Base-by-base conservation (phyloP, 495 filamentous ascomycete genomes). In the Penicillium taxi region DNA sequence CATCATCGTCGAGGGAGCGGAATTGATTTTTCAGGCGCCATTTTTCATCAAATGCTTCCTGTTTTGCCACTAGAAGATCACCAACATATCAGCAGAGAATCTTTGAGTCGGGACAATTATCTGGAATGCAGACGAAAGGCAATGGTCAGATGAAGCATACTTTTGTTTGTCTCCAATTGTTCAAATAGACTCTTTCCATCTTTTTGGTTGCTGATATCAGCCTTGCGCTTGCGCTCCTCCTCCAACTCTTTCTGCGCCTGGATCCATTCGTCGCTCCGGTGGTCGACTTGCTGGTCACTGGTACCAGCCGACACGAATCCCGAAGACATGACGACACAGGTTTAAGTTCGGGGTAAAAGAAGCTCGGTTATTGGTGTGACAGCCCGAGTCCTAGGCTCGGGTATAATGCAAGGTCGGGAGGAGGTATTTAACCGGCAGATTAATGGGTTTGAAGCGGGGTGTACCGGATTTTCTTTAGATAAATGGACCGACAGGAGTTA, bases 41-140 rank as follows among this genome's bases (percentile, higher is more conserved):
- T 45, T 83, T 81, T 60, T 98, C 93, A 59, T 95, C 90, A 59
- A 96, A 94, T 33, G 86, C 87, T 52, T 94, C 89, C 64, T 96
- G 87, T 61, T 96, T 96, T 45, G 86, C 86, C 55, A 84, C 87
- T 91, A 44, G 15, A 44, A n/a, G n/a, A 49, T 56, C 56, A 58
- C 54, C 62, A 59, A 69, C 62, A 75, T 72, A 69, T 79, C 42
- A 80, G 72, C 52, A 50, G n/a, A n/a, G n/a, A n/a, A n/a, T n/a
- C n/a, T n/a, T n/a, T n/a, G n/a, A n/a, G n/a, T n/a, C n/a, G n/a
- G n/a, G n/a, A n/a, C n/a, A n/a, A n/a, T n/a, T n/a, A n/a, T n/a
- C 29, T 17, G 26, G 26, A 14, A 9, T 19, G 7, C 18, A 24
- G 9, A 7, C 21, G 13, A 23, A n/a, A 11, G 5, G 16, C 20